Evolutionary conservation across 2,329 filamentous ascomycete genomes (phyloP).

Genomic region (Hyphodiscus sp.): DNA sequence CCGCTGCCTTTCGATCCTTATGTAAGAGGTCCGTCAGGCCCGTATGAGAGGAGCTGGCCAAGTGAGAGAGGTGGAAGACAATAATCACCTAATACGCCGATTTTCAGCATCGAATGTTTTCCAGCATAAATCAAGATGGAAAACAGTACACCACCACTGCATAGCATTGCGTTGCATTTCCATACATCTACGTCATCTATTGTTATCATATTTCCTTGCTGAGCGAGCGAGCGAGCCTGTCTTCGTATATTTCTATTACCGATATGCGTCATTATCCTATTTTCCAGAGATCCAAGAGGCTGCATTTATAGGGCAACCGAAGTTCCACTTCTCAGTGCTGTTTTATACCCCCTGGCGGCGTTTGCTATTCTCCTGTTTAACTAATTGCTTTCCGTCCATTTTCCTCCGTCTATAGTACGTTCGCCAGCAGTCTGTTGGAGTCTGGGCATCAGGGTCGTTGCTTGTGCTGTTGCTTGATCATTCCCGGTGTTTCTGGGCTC

Average conservation of each 20-base stretch:
- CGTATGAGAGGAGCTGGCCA: conserved; percentile 24
- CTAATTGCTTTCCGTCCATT: not conserved
- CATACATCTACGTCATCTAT: not conserved
- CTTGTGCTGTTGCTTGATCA: too few relatives aligned
- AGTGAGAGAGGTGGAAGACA: conserved; percentile 19
- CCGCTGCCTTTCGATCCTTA: conserved; percentile 23
- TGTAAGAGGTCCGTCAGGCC: conserved; percentile 7
- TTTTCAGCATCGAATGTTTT: not conserved
- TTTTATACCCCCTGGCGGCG: not conserved
- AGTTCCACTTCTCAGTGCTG: not conserved
- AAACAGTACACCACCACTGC: not conserved
- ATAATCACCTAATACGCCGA: conserved; percentile 2
- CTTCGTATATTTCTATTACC: not conserved
- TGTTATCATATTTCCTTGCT: not conserved
- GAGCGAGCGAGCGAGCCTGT: not conserved
- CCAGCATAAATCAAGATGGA: conserved; percentile 1
- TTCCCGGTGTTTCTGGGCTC: not conserved
- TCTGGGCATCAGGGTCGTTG: not conserved
- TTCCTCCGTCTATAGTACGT: not conserved
- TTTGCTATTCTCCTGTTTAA: not conserved
- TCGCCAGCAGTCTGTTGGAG: not conserved
- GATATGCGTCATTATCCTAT: not conserved
- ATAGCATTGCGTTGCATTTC: not conserved
- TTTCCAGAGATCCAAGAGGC: not conserved
- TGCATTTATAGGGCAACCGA: not conserved